Evolutionary conservation across 2,329 filamentous ascomycete species (phyloP).

Genomic region (Fusarium ramigenum): DNA sequence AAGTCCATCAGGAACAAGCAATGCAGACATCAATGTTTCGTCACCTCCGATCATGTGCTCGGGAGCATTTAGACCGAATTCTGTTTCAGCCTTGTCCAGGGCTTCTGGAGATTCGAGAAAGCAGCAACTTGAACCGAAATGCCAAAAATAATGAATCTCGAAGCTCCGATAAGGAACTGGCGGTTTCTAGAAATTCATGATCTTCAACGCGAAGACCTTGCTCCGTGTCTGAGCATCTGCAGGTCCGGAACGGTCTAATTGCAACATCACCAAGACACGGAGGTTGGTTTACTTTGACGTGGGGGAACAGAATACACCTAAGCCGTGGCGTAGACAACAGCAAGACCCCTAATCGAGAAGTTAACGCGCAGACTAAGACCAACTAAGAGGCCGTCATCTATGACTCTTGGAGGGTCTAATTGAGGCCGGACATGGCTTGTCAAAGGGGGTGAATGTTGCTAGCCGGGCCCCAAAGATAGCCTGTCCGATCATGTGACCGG

Average conservation of each 20-base stretch:
- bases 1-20: neutral
- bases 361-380: neutral
- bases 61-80: constrained; percentile 2
- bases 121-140: constrained; percentile 15
- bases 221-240: constrained; percentile 15
- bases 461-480: constrained; percentile 30
- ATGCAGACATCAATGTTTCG: neutral
- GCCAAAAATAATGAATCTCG: neutral
- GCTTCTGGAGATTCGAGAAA: neutral
- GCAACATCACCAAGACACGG: constrained; percentile 11
- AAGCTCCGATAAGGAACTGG: constrained; percentile 7
- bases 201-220: neutral
- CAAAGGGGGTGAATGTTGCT: constrained; percentile 26
- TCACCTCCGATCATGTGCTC: constrained; percentile 9
- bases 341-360: constrained; percentile 6
- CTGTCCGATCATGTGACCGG: constrained; percentile 33
- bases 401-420: constrained; percentile 23
- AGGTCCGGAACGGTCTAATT: constrained; percentile 28
- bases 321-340: neutral
- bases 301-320: constrained; percentile 15
- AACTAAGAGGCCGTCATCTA: constrained; percentile 23
- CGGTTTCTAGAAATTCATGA: constrained; percentile 15
- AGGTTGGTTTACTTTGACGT: constrained; percentile 8
- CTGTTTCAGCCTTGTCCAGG: neutral
- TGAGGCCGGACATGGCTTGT: constrained; percentile 32